Base-by-base conservation (phyloP, 2,329 filamentous ascomycete species). In the Pyrenophora seminiperda region DNA sequence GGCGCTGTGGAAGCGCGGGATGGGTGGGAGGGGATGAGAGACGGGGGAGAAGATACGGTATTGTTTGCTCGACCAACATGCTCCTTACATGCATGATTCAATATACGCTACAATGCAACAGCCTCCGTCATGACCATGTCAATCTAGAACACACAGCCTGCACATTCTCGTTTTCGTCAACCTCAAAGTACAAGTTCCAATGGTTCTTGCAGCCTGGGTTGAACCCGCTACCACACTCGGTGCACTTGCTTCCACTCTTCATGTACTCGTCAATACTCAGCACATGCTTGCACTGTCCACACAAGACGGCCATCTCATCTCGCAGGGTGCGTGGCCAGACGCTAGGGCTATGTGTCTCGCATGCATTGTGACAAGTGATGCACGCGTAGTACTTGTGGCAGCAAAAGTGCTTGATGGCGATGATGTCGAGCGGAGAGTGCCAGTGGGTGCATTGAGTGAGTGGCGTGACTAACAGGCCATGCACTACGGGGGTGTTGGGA, bases 311-410 rank as follows among this genome's bases (percentile, higher is more conserved):
- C 30, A 44, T 49, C 34, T 66, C 65, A 4, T 47, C 46, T 33
- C 63, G 55, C n/a, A 49, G 39, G 5, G 43, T 36, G 3, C 9
- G 43, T 0, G 57, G 60, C 69, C 70, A 73, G 0, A 65, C 43
- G 1, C 17, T 54, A 5, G 66, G 53, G 5, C 19, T 32, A 43
- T 72, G 70, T 2, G 58, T 41, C 40, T 71, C 68, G 10, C 56
- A 40, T 7, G 51, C 58, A 36, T 69, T 57, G 45, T 73, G 70
- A 24, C 70, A 73, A 37, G 51, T 62, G 20, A 71, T 69, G 54
- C 70, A 73, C 5, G 69, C 69, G 54, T 72, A 73, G 54, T 71
- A 73, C 41, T 67, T 71, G 13, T 57, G 43, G 58, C 70, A 73
- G 58, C 70, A 73, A 38, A 56, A 57, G 41, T 72, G 68, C 32